Evolutionary conservation across 306 rosid genomes (phyloP).

Genomic region (Corylus avellana): DNA sequence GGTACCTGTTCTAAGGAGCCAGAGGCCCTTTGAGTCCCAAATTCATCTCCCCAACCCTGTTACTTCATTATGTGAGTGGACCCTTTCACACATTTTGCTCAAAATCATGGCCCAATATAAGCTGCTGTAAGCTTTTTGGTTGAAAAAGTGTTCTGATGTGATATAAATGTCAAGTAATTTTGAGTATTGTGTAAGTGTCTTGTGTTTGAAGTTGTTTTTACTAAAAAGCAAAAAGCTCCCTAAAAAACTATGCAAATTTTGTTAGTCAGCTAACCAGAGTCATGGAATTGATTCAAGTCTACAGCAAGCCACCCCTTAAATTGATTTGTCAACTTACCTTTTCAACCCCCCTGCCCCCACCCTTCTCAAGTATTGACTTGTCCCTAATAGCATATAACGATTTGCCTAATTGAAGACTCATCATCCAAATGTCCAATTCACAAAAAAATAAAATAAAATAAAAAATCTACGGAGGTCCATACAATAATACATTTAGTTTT

Average conservation of each 20-base stretch:
- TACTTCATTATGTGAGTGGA: background rate
- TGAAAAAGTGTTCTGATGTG: no score
- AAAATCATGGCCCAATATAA: background rate
- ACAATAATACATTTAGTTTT: background rate
- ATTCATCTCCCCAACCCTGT: background rate
- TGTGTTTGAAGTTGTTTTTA: no score
- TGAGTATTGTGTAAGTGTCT: no score
- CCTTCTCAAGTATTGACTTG: background rate
- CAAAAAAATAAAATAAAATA: no score
- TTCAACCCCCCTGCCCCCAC: background rate
- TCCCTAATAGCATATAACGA: background rate
- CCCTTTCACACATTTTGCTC: background rate
- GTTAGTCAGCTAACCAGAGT: background rate
- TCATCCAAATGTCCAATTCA: background rate
- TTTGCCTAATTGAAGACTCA: conserved; percentile 8
- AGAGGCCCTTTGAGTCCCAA: background rate
- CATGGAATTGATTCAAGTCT: background rate
- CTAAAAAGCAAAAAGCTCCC: no score
- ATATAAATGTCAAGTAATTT: no score
- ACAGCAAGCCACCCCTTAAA: conserved; percentile 12
- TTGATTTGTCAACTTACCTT: background rate
- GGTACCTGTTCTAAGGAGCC: background rate
- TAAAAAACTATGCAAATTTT: no score
- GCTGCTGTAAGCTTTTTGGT: no score
- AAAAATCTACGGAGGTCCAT: conserved; percentile 2